Evolutionary conservation across 164 flowering plant species (phyloP).

Genomic region (Kingdonia uniflora): DNA sequence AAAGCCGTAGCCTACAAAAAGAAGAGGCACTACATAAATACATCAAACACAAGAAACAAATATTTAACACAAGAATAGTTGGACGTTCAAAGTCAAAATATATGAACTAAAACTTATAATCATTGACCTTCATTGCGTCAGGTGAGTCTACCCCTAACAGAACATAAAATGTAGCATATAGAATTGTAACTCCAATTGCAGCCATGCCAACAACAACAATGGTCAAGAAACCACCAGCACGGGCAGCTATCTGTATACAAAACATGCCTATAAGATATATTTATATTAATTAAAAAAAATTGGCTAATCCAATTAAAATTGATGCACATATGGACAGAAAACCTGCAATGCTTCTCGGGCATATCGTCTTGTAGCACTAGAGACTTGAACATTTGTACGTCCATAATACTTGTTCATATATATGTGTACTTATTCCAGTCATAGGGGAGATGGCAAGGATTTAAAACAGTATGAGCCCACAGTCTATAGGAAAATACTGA

Average conservation of each 20-base stretch:
- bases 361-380: constrained; percentile 98
- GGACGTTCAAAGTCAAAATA: constrained; percentile 1
- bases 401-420: no score
- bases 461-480: no score
- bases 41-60: constrained; percentile 2
- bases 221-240: constrained; percentile 96
- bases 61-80: neutral
- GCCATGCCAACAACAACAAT: constrained; percentile 89
- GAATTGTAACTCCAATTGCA: no score
- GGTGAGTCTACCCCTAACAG: no score
- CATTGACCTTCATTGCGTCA: constrained; percentile 90
- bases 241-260: constrained; percentile 83
- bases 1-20: constrained; percentile 96
- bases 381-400: no score
- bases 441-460: no score
- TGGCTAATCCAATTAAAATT: neutral
- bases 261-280: no score
- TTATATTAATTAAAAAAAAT: neutral
- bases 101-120: constrained; percentile 46
- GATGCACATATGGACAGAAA: no score
- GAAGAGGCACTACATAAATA: constrained; percentile 78
- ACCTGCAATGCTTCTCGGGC: no score
- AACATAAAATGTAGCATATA: no score
- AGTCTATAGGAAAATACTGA: no score
- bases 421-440: no score